Evolutionary conservation across 1,284 basidiomycete genomes (phyloP).

Genomic region (Microbotryum scabiosae): DNA sequence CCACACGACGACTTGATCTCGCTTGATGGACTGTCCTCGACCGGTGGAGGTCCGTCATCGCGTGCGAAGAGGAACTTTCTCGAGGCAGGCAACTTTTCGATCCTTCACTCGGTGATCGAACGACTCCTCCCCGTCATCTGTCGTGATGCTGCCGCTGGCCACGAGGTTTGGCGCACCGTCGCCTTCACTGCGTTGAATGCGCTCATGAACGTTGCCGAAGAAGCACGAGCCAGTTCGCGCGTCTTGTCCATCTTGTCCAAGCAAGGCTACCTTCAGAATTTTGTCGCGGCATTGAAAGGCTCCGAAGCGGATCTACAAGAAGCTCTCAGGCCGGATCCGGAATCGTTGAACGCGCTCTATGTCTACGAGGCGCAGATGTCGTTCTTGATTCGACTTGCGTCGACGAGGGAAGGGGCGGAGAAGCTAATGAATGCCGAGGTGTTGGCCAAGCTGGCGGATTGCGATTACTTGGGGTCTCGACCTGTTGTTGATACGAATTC

Average conservation of each 20-base stretch:
- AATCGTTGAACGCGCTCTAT: slow-evolving; percentile 82
- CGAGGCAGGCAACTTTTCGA: slow-evolving; percentile 29
- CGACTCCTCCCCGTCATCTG: slow-evolving; percentile 68
- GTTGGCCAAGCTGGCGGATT: slow-evolving; percentile 69
- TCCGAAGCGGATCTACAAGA: slow-evolving; percentile 68
- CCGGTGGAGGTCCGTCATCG: slow-evolving; percentile 23
- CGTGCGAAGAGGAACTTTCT: slow-evolving; percentile 21
- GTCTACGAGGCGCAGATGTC: slow-evolving; percentile 94
- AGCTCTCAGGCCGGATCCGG: slow-evolving; percentile 79
- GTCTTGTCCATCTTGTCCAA: slow-evolving; percentile 51
- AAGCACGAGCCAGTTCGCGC: slow-evolving; percentile 45
- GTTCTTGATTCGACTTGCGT: slow-evolving; percentile 72
- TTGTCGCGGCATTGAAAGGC: slow-evolving; percentile 75
- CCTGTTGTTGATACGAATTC: slow-evolving; percentile 73
- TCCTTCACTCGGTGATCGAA: slow-evolving; percentile 46
- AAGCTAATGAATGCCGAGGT: slow-evolving; percentile 71
- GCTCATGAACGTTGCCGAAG: slow-evolving; percentile 45
- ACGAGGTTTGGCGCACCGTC: slow-evolving; percentile 93
- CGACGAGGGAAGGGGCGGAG: slow-evolving; percentile 73
- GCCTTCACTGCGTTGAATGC: slow-evolving; percentile 79
- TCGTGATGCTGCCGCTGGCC: slow-evolving; percentile 85
- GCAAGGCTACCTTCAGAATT: slow-evolving; percentile 72
- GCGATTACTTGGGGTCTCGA: slow-evolving; percentile 74
- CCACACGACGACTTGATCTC: slow-evolving; percentile 26
- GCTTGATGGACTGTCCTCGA: slow-evolving; percentile 29